Conservation (phyloP, 139 green algal species). For the Haematococcus sp. region DNA sequence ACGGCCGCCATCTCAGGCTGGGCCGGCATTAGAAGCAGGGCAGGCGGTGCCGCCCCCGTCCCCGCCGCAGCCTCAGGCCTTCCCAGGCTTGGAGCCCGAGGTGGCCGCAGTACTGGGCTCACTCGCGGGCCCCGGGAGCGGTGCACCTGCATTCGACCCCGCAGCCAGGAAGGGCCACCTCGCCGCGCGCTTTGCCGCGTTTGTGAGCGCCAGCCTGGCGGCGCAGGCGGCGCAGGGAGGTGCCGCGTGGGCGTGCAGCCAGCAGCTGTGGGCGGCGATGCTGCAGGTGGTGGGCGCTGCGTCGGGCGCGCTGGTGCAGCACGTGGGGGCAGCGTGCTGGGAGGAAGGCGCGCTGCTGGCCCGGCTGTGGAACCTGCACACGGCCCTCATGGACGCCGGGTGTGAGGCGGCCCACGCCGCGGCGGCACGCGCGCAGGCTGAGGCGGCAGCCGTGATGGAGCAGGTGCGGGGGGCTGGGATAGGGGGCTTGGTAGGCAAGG, state of each 20-base stretch:
- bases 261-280: conserved; percentile 26
- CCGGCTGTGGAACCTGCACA: conserved; percentile 47
- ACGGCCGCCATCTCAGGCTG: too few relatives aligned
- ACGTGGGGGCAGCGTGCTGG: conserved; percentile 29
- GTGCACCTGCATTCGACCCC: background rate
- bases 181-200: conserved; percentile 21
- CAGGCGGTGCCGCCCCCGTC: background rate
- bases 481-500: too few relatives aligned
- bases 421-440: background rate
- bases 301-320: conserved; percentile 9
- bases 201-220: conserved; percentile 11
- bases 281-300: conserved; percentile 24
- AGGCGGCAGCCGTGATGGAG: background rate
- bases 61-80: background rate
- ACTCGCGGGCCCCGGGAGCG: background rate
- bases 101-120: background rate
- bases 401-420: background rate
- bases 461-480: conserved; percentile 21
- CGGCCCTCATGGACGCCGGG: conserved; percentile 25
- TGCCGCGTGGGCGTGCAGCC: background rate
- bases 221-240: background rate
- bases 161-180: conserved; percentile 13
- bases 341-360: conserved; percentile 41
- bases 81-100: background rate
- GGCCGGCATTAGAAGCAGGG: too few relatives aligned